These are phyloP conservation scores for Dryas integrifolia DNA, from an alignment of 331 rosid species.

Conservation along the genomic window DNA sequence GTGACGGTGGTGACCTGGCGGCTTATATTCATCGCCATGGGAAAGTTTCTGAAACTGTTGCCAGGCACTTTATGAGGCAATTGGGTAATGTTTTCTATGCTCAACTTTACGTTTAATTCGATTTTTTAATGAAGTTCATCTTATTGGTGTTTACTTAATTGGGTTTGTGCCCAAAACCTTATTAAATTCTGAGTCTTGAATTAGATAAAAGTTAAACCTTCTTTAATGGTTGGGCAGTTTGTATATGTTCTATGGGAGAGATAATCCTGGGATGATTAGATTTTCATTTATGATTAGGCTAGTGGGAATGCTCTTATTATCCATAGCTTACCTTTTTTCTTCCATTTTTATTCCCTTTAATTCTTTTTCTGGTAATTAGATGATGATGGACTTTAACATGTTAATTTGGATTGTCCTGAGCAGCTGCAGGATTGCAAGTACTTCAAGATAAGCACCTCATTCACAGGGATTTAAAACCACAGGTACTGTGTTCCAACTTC, in stretches of 20 bases:
- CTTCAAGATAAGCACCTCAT: constrained; percentile 91
- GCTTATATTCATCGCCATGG: constrained; percentile 59
- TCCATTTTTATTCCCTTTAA: constrained; percentile 2
- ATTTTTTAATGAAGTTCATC: not conserved
- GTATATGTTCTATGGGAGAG: not conserved
- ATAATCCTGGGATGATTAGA: not conserved
- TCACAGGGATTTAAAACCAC: constrained; percentile 95
- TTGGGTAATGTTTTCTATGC: constrained; percentile 48
- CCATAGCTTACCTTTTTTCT: not conserved
- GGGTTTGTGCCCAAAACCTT: not conserved
- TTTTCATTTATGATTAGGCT: constrained; percentile 4
- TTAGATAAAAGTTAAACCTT: not conserved
- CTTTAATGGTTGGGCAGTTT: not conserved
- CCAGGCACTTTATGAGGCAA: constrained; percentile 86
- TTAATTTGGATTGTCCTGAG: constrained; percentile 34
- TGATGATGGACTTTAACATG: constrained; percentile 11
- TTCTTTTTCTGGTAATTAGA: constrained; percentile 1
- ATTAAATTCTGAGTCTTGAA: not conserved
- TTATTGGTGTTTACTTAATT: constrained; percentile 7
- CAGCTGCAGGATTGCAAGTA: constrained; percentile 82
- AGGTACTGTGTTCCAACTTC: constrained; percentile 45
- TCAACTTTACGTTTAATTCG: not conserved
- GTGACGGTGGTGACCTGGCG: constrained; percentile 88
- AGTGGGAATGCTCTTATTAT: constrained; percentile 17
- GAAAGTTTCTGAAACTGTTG: constrained; percentile 67